Conservation (phyloP, 345 rosid genomes). For the Mangifera indica region DNA sequence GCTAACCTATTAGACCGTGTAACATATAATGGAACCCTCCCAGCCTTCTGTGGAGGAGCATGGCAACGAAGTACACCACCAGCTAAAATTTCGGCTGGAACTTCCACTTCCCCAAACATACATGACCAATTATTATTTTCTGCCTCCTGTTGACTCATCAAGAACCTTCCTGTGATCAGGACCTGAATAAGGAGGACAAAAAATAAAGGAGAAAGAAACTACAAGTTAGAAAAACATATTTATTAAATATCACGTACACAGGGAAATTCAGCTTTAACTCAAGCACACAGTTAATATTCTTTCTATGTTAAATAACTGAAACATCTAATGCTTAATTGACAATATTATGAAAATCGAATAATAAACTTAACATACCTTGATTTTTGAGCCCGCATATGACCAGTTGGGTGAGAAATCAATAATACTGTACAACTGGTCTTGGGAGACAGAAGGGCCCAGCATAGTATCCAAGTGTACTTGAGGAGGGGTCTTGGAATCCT, state of each 20-base stretch:
- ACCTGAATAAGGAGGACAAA: slow-evolving; percentile 45
- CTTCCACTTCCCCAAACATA: slow-evolving; percentile 98
- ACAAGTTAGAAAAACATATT: slow-evolving; percentile 1
- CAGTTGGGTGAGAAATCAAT: slow-evolving; percentile 85
- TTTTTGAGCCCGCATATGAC: slow-evolving; percentile 59
- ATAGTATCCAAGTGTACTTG: slow-evolving; percentile 51
- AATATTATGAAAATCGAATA: background rate
- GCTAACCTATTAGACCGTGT: slow-evolving; percentile 91
- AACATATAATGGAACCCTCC: slow-evolving; percentile 84
- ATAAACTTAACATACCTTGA: slow-evolving; percentile 51
- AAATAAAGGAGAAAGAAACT: slow-evolving; percentile 14
- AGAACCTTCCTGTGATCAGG: slow-evolving; percentile 32
- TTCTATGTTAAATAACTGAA: background rate
- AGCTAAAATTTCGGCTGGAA: slow-evolving; percentile 67
- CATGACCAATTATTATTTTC: slow-evolving; percentile 71
- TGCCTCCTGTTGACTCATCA: slow-evolving; percentile 57
- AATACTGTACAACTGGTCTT: slow-evolving; percentile 80
- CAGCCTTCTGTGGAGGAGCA: slow-evolving; percentile 65
- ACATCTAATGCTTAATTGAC: background rate
- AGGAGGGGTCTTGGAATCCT: slow-evolving; percentile 43
- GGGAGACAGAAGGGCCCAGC: slow-evolving; percentile 75
- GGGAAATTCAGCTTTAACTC: slow-evolving; percentile 10
- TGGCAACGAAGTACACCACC: slow-evolving; percentile 77
- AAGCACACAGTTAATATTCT: background rate
- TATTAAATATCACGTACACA: slow-evolving; percentile 2